These are phyloP conservation scores for Xylariaceae sp. DNA, from an alignment of 2,329 filamentous ascomycete species.

Conservation along the genomic window DNA sequence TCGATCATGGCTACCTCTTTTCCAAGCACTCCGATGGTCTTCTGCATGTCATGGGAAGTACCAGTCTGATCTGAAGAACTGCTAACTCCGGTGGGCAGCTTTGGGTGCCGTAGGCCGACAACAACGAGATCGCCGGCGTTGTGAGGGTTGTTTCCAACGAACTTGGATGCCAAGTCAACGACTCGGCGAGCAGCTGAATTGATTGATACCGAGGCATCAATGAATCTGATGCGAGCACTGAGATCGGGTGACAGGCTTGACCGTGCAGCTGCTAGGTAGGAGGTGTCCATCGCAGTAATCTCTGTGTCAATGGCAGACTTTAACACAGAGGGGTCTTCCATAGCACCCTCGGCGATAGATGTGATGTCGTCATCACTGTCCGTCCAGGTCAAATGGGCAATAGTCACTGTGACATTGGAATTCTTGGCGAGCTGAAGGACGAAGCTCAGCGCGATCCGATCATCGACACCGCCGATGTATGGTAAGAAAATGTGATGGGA, in stretches of 20 bases:
- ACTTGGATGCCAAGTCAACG: slow-evolving; percentile 50
- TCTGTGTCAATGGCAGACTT: slow-evolving; percentile 30
- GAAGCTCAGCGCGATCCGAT: slow-evolving; percentile 71
- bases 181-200: slow-evolving; percentile 41
- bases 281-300: slow-evolving; percentile 33
- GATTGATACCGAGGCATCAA: slow-evolving; percentile 40
- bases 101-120: slow-evolving; percentile 51
- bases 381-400: slow-evolving; percentile 53
- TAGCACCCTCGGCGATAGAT: slow-evolving; percentile 16
- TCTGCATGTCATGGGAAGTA: slow-evolving; percentile 39
- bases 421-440: slow-evolving; percentile 81
- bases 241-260: slow-evolving; percentile 33
- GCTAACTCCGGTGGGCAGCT: slow-evolving; percentile 23
- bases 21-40: slow-evolving; percentile 55
- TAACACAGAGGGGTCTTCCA: slow-evolving; percentile 17
- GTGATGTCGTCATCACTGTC: slow-evolving; percentile 28
- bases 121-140: slow-evolving; percentile 70
- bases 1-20: slow-evolving; percentile 54
- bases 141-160: slow-evolving; percentile 54
- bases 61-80: slow-evolving; percentile 15
- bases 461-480: slow-evolving; percentile 80
- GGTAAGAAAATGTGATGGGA: slow-evolving; percentile 82
- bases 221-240: slow-evolving; percentile 42
- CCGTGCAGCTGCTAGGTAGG: slow-evolving; percentile 34
- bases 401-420: slow-evolving; percentile 69